Evolutionary conservation across 2,329 filamentous ascomycete species (phyloP).

Genomic region (Diplodia scrobiculata): DNA sequence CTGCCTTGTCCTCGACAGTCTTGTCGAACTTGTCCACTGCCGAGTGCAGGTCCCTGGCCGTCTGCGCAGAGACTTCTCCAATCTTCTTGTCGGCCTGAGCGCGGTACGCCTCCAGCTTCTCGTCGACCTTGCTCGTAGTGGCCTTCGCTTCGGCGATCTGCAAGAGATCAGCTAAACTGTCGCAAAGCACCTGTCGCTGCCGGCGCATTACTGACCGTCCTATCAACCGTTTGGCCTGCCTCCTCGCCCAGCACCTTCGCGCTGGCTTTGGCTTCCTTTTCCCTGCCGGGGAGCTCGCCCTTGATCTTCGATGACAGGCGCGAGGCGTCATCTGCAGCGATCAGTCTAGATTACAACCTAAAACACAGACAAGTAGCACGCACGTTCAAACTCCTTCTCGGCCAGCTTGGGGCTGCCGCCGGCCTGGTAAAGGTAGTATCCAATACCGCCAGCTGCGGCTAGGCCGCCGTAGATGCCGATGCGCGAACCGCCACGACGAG

Average conservation of each 20-base stretch:
- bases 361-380: conserved; percentile 38
- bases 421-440: conserved; percentile 89
- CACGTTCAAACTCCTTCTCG: conserved; percentile 85
- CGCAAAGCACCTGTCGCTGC: conserved; percentile 39
- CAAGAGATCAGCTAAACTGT: conserved; percentile 1
- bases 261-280: conserved; percentile 65
- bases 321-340: conserved; percentile 69
- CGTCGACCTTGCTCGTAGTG: conserved; percentile 65
- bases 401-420: conserved; percentile 80
- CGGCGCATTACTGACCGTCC: conserved; percentile 56
- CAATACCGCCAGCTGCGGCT: conserved; percentile 54
- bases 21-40: conserved; percentile 77
- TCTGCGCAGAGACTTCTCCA: conserved; percentile 67
- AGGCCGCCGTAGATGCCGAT: conserved; percentile 12
- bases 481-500: conserved; percentile 19
- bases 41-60: conserved; percentile 53
- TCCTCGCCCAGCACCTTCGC: conserved; percentile 55
- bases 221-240: conserved; percentile 56
- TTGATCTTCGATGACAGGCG: conserved; percentile 67
- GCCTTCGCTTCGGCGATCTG: conserved; percentile 46
- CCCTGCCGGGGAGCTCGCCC: conserved; percentile 64
- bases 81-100: conserved; percentile 62
- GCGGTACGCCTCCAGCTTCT: conserved; percentile 57
- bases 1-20: conserved; percentile 74
- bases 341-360: conserved; percentile 31